Evolutionary conservation across 2,329 filamentous ascomycete genomes (phyloP).

Genomic region (Xylariales sp.): DNA sequence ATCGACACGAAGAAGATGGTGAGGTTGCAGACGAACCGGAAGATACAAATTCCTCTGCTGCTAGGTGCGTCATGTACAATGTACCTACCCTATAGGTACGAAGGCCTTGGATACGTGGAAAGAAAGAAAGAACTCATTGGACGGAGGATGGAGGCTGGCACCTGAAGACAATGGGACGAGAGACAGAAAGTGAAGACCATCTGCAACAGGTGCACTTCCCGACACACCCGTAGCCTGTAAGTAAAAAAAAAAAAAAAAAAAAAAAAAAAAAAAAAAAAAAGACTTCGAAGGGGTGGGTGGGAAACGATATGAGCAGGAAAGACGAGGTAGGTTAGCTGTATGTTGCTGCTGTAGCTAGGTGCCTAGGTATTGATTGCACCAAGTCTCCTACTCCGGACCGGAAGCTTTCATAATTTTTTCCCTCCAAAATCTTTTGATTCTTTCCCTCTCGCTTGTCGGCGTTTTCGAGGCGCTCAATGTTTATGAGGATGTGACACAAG

Average conservation of each 20-base stretch:
- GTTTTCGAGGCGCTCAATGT: conserved; percentile 36
- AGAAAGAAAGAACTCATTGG: conserved; percentile 28
- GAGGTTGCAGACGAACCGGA: conserved; percentile 31
- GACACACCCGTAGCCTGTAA: conserved; percentile 2
- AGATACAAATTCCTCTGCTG: conserved; percentile 19
- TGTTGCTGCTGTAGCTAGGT: not conserved
- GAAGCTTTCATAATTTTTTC: conserved; percentile 14
- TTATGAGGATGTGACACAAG: conserved; percentile 46
- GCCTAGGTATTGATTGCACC: conserved; percentile 13
- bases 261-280: conserved; percentile 13
- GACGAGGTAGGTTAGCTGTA: not conserved
- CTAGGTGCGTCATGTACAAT: conserved; percentile 28
- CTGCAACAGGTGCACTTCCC: conserved; percentile 25
- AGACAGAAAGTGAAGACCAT: conserved; percentile 15
- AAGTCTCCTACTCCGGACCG: conserved; percentile 18
- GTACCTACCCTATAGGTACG: conserved; percentile 28
- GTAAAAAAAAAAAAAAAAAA: conserved; percentile 16
- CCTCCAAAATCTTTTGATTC: conserved; percentile 3
- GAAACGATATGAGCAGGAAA: conserved; percentile 19
- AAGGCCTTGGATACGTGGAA: conserved; percentile 26
- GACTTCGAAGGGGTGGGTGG: conserved; percentile 6
- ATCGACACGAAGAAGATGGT: conserved; percentile 46
- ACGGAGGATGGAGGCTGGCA: conserved; percentile 20
- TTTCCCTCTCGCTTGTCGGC: conserved; percentile 15
- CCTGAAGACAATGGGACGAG: conserved; percentile 10